A percentile compares a stretch with the other conserved stretches of the same genome.
These are phyloP conservation scores for Brassica napus DNA, from an alignment of 345 rosid genomes.

Conservation along the genomic window DNA sequence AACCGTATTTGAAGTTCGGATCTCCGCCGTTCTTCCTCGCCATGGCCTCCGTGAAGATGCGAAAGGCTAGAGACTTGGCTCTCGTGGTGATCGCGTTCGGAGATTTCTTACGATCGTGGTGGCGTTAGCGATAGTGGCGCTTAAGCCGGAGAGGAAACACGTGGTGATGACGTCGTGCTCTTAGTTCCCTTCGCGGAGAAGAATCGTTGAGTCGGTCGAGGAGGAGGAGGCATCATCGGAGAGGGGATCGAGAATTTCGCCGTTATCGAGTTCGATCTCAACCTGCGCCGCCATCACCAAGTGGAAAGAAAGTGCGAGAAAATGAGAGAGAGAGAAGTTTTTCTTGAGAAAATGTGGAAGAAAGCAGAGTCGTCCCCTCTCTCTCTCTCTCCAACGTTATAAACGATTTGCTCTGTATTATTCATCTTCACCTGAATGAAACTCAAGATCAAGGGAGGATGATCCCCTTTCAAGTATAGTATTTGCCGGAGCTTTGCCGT, in stretches of 20 bases:
- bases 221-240: conserved; percentile 22
- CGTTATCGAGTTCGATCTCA: conserved; percentile 32
- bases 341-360: conserved; percentile 26
- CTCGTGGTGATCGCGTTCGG: conserved; percentile 22
- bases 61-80: conserved; percentile 43
- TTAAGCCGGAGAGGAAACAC: conserved; percentile 39
- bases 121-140: too few species aligned
- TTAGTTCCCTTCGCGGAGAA: conserved; percentile 34
- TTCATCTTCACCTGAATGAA: too few species aligned
- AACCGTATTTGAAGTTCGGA: conserved; percentile 44
- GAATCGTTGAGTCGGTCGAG: conserved; percentile 26
- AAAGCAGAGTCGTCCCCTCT: background rate
- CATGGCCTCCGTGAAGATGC: conserved; percentile 38
- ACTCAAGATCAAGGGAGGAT: too few species aligned
- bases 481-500: too few species aligned
- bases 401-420: background rate
- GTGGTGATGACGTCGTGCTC: conserved; percentile 23
- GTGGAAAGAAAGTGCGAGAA: background rate
- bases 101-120: conserved; percentile 42
- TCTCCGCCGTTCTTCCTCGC: conserved; percentile 45
- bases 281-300: conserved; percentile 34
- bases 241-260: conserved; percentile 24
- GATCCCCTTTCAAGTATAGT: too few species aligned
- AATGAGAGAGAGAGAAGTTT: background rate
- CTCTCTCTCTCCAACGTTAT: conserved; percentile 3